A percentile compares a stretch with the other conserved stretches of the same genome.
phyloP scores from a whole-genome alignment of 768 basidiomycete genomes.

The Auriculariales sp. region DNA sequence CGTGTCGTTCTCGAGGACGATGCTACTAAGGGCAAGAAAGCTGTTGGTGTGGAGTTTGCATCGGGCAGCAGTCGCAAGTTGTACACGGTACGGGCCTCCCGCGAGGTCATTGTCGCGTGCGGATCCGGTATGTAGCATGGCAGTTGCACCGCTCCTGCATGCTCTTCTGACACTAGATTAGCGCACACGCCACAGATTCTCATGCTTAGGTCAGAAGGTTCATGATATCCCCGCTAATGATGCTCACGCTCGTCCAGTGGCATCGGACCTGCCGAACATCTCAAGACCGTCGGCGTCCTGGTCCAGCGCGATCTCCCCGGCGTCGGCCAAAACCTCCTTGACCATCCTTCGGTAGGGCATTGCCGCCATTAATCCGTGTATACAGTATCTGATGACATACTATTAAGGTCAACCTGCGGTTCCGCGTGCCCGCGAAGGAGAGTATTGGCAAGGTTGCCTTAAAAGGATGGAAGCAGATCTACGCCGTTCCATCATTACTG shows the following conservation, averaged over 20 bases:
- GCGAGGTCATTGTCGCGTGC: constrained; percentile 10
- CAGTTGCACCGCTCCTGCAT: too few relatives aligned
- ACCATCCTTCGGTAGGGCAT: constrained; percentile 35
- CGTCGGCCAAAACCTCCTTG: constrained; percentile 59
- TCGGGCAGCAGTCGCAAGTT: background rate
- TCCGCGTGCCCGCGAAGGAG: constrained; percentile 25
- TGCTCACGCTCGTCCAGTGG: too few relatives aligned
- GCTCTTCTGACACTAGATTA: too few relatives aligned
- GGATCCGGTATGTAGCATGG: too few relatives aligned
- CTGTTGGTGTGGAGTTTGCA: constrained; percentile 9
- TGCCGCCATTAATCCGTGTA: background rate
- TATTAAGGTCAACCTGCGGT: constrained; percentile 25
- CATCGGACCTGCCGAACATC: constrained; percentile 51
- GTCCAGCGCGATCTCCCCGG: constrained; percentile 50
- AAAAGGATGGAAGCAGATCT: constrained; percentile 12
- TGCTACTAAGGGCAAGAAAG: constrained; percentile 1
- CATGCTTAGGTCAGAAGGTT: constrained; percentile 24
- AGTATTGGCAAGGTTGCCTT: background rate
- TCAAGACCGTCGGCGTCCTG: constrained; percentile 37
- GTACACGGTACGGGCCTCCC: constrained; percentile 3
- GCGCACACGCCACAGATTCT: constrained; percentile 23
- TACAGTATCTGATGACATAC: background rate
- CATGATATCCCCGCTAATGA: constrained; percentile 40
- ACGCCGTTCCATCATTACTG: constrained; percentile 18
- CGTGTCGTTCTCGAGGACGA: constrained; percentile 7